Percentiles rank a stretch among this genome's conserved stretches.
Evolutionary conservation across 768 basidiomycete species (phyloP).

Genomic region (Coprinopsis sp.): DNA sequence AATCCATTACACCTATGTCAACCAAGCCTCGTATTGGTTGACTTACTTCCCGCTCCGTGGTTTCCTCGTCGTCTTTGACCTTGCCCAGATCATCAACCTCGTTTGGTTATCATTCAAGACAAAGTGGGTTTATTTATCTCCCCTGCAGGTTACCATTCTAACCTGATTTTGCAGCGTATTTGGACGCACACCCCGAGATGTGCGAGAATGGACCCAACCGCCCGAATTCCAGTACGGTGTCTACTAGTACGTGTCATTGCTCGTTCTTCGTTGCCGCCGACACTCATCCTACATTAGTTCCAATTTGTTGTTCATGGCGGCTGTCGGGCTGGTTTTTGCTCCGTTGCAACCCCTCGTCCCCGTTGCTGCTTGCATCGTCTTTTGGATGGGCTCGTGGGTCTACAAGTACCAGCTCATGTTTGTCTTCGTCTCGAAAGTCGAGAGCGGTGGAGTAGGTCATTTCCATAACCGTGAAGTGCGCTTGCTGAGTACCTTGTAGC

Average conservation of each 20-base stretch:
- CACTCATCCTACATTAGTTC: constrained; percentile 24
- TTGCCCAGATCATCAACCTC: constrained; percentile 93
- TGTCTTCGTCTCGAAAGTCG: constrained; percentile 82
- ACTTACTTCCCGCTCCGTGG: constrained; percentile 96
- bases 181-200: constrained; percentile 86
- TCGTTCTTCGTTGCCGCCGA: constrained; percentile 9
- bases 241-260: constrained; percentile 58
- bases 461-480: constrained; percentile 4
- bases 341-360: constrained; percentile 90
- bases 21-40: constrained; percentile 88
- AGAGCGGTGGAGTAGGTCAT: constrained; percentile 82
- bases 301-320: constrained; percentile 81
- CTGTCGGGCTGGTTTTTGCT: constrained; percentile 92
- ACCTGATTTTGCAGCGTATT: constrained; percentile 46
- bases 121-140: constrained; percentile 41
- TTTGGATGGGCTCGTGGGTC: constrained; percentile 83
- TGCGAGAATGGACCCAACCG: constrained; percentile 86
- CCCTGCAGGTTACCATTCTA: constrained; percentile 1
- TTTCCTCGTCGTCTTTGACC: constrained; percentile 90
- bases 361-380: constrained; percentile 76
- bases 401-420: constrained; percentile 99
- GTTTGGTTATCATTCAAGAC: constrained; percentile 83
- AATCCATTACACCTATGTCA: constrained; percentile 86
- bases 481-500: constrained; percentile 36
- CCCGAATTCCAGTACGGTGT: constrained; percentile 85